Conservation (phyloP, 2,329 filamentous ascomycete species). For the Aspergillus ochraceus region DNA sequence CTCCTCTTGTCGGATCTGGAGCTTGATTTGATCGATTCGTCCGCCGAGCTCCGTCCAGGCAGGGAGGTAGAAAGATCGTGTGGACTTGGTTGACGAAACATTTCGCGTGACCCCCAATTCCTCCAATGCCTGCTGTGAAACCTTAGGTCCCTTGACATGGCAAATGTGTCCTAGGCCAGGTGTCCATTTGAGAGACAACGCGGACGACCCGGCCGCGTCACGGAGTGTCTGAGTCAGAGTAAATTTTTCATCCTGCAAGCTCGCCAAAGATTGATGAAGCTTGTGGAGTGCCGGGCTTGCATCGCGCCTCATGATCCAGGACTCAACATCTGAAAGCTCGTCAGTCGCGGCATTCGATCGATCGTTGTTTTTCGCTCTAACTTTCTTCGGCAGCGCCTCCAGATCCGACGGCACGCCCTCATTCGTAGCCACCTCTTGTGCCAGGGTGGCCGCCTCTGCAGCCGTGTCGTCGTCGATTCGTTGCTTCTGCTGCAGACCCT, state of each 20-base stretch:
- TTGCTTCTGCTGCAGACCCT: slow-evolving; percentile 80
- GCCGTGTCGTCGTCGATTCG: slow-evolving; percentile 71
- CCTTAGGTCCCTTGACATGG: slow-evolving; percentile 78
- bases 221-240: slow-evolving; percentile 63
- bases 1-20: slow-evolving; percentile 81
- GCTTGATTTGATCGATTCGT: slow-evolving; percentile 72
- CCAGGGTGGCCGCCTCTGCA: slow-evolving; percentile 69
- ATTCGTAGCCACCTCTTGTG: slow-evolving; percentile 67
- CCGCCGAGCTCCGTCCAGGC: slow-evolving; percentile 83
- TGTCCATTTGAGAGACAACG: slow-evolving; percentile 79
- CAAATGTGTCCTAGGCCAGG: slow-evolving; percentile 86
- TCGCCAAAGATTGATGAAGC: slow-evolving; percentile 68
- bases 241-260: slow-evolving; percentile 61
- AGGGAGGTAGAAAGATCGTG: slow-evolving; percentile 77
- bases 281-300: slow-evolving; percentile 66
- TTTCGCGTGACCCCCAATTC: slow-evolving; percentile 50
- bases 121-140: slow-evolving; percentile 51
- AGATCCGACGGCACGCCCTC: slow-evolving; percentile 63
- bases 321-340: slow-evolving; percentile 48
- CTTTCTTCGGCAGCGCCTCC: slow-evolving; percentile 56
- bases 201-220: slow-evolving; percentile 59
- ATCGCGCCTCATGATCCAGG: slow-evolving; percentile 63
- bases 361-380: slow-evolving; percentile 30
- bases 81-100: slow-evolving; percentile 78
- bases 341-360: slow-evolving; percentile 30